Evolutionary conservation across 352 stramenopile genomes (phyloP), one percentile per base, ranked within the genome.

Genomic region (Phytophthora sp.): DNA sequence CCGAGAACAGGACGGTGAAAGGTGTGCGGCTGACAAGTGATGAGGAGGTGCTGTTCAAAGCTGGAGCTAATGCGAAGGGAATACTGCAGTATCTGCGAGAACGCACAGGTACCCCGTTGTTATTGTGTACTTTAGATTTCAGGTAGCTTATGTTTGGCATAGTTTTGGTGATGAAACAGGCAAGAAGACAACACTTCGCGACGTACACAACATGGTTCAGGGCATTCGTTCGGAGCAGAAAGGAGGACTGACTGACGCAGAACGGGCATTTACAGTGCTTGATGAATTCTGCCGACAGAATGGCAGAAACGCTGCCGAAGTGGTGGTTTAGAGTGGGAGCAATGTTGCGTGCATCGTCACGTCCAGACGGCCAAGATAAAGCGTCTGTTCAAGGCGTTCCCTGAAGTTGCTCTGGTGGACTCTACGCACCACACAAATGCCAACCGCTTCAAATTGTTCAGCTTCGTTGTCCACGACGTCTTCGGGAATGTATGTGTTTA

Each of bases 401-500:
- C 33, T 39, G 33, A 39, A 39, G 33, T 39, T 3, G 33, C 16
- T 7, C 16, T 39, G 33, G 4, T 11, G 4, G 36, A 44, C 9
- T 20, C 36, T 4, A 23, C 39, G 3, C 18, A 46, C 18, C 18
- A 46, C 11, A 46, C 18, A 2, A 46, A 46, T 16, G 7, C 18
- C 5, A 46, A 46, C 18, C 39, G 39, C 18, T 46, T 27, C 18
- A 46, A n/a, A n/a, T n/a, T n/a, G n/a, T n/a, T n/a, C n/a, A n/a
- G n/a, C n/a, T n/a, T n/a, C n/a, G n/a, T n/a, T n/a, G n/a, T n/a
- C n/a, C n/a, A n/a, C n/a, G n/a, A n/a, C n/a, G n/a, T n/a, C n/a
- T n/a, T n/a, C n/a, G n/a, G n/a, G n/a, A n/a, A n/a, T n/a, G n/a
- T 46, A 5, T 42, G 29, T 23, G 44, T 42, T 49, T 52, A 30